Evolutionary conservation across 208 protist genomes (phyloP).

Genomic region (Leishmania guyanensis): DNA sequence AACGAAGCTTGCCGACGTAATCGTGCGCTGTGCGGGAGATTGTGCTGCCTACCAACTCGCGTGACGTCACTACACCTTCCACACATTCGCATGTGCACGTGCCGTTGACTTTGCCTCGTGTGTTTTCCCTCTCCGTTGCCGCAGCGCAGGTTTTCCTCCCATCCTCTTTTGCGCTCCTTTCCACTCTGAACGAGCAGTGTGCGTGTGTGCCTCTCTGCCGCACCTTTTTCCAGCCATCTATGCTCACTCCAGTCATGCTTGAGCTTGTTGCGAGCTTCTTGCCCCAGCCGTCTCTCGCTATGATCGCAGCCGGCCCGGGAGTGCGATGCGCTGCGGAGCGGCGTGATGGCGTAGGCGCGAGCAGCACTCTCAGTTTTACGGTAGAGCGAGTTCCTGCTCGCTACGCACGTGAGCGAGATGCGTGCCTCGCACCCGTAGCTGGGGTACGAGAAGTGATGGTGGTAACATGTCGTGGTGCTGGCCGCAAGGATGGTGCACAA

Average conservation of each 20-base stretch:
- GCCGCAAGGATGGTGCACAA: neutral
- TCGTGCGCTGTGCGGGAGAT: neutral
- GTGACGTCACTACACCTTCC: neutral
- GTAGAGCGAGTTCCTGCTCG: slow-evolving; percentile 4
- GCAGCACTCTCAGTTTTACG: neutral
- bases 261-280: neutral
- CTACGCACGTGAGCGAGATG: neutral
- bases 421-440: slow-evolving; percentile 1
- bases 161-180: neutral
- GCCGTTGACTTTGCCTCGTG: neutral
- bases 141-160: neutral
- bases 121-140: neutral
- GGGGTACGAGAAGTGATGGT: slow-evolving; percentile 19
- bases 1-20: neutral
- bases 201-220: neutral
- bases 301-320: neutral
- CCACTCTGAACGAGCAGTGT: neutral
- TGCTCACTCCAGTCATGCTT: neutral
- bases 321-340: slow-evolving; percentile 3
- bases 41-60: neutral
- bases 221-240: neutral
- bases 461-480: neutral
- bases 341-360: neutral
- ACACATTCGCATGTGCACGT: neutral
- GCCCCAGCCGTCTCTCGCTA: neutral